phyloP scores from a whole-genome alignment of 352 stramenopile species.

The Pythium biforme region DNA sequence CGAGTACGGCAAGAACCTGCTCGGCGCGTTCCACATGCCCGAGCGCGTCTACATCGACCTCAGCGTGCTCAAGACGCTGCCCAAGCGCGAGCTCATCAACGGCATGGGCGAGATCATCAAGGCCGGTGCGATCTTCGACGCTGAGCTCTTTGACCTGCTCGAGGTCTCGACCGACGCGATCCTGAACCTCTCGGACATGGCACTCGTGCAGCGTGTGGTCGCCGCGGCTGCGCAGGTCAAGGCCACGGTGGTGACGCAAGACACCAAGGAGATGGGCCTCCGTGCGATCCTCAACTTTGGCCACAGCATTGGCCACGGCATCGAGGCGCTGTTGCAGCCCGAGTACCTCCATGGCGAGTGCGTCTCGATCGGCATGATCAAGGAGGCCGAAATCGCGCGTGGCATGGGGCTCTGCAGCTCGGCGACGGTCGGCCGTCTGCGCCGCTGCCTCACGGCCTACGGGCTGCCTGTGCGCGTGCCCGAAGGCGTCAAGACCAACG shows the following conservation, averaged over 20 bases:
- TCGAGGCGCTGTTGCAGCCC: conserved; percentile 95
- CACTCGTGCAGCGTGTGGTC: conserved; percentile 64
- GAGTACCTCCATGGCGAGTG: conserved; percentile 97
- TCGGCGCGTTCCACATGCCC: conserved; percentile 98
- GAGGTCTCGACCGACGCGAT: conserved; percentile 89
- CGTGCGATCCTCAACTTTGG: conserved; percentile 98
- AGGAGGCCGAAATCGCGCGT: conserved; percentile 93
- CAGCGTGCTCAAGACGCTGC: conserved; percentile 91
- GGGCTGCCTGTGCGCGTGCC: conserved; percentile 69
- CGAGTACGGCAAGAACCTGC: conserved; percentile 96
- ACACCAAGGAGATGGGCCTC: conserved; percentile 95
- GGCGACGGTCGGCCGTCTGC: conserved; percentile 65
- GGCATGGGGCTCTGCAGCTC: conserved; percentile 72
- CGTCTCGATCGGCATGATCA: conserved; percentile 96
- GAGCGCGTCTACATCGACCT: conserved; percentile 97
- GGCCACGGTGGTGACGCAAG: conserved; percentile 92
- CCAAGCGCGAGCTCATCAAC: conserved; percentile 94
- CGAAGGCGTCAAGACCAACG: conserved; percentile 46
- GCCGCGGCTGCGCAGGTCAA: conserved; percentile 90
- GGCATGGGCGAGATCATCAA: conserved; percentile 98
- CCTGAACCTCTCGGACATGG: conserved; percentile 60
- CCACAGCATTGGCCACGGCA: conserved; percentile 98
- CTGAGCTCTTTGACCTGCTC: conserved; percentile 92
- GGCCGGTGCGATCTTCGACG: conserved; percentile 95
- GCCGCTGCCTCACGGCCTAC: conserved; percentile 67